These are phyloP conservation scores for Cladosporium austrohemisphaericum DNA, from an alignment of 2,329 filamentous ascomycete species.

Conservation along the genomic window DNA sequence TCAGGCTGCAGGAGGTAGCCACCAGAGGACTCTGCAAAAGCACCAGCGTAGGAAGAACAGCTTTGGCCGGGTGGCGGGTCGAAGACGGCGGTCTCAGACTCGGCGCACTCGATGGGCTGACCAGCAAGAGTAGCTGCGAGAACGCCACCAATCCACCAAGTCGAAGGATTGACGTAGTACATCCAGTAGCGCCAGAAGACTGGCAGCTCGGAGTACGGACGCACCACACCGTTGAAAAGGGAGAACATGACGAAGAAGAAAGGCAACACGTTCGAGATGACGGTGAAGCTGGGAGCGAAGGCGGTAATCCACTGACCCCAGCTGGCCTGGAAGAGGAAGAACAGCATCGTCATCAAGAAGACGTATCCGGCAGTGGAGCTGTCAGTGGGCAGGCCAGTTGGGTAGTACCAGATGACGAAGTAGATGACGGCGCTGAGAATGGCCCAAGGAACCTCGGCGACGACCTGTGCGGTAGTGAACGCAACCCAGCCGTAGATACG, in stretches of 20 bases:
- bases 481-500: conserved; percentile 75
- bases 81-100: conserved; percentile 61
- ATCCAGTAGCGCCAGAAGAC: conserved; percentile 72
- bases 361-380: conserved; percentile 66
- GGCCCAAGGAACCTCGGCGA: conserved; percentile 69
- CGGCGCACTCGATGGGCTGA: conserved; percentile 43
- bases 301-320: conserved; percentile 86
- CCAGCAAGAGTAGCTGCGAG: conserved; percentile 59
- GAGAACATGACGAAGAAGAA: conserved; percentile 79
- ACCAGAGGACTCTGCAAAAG: conserved; percentile 52
- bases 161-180: conserved; percentile 66
- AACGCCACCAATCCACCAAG: conserved; percentile 69
- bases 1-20: conserved; percentile 64
- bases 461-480: conserved; percentile 68
- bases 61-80: conserved; percentile 61
- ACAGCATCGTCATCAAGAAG: conserved; percentile 74
- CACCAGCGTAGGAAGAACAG: conserved; percentile 61
- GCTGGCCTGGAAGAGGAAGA: conserved; percentile 69
- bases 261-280: conserved; percentile 70
- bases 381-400: conserved; percentile 65
- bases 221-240: conserved; percentile 73
- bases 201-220: conserved; percentile 61
- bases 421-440: conserved; percentile 64
- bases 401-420: conserved; percentile 73
- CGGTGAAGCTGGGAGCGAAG: conserved; percentile 73